Evolutionary conservation across 768 basidiomycete genomes (phyloP).

Genomic region (Coprinellus aureogranulatus): DNA sequence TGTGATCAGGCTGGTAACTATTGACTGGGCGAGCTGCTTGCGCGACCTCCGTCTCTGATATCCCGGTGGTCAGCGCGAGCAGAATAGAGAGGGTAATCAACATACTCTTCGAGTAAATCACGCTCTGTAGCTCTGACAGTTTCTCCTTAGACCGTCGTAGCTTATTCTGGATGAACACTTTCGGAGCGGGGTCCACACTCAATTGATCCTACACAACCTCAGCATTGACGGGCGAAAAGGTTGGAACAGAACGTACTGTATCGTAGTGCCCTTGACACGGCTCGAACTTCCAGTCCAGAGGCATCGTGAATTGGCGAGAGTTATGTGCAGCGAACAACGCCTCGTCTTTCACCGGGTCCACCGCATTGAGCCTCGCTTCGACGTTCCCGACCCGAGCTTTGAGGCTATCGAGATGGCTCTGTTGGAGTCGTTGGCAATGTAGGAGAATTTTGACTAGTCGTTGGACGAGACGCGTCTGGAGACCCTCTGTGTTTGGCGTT

Average conservation of each 20-base stretch:
- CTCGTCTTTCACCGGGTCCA: slow-evolving; percentile 64
- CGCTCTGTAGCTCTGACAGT: slow-evolving; percentile 57
- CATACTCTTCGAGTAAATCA: slow-evolving; percentile 64
- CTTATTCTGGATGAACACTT: slow-evolving; percentile 80
- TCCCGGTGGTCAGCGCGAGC: background rate
- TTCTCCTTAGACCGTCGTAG: slow-evolving; percentile 58
- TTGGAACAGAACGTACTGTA: slow-evolving; percentile 43
- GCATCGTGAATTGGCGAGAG: slow-evolving; percentile 58
- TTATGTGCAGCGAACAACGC: slow-evolving; percentile 72
- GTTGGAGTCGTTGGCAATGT: slow-evolving; percentile 59
- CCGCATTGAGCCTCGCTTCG: slow-evolving; percentile 45
- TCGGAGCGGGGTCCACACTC: slow-evolving; percentile 66
- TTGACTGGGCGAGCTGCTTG: slow-evolving; percentile 46
- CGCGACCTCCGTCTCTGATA: slow-evolving; percentile 43
- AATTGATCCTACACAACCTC: slow-evolving; percentile 47
- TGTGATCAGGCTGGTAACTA: slow-evolving; percentile 47
- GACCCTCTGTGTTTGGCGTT: slow-evolving; percentile 47
- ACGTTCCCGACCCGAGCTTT: slow-evolving; percentile 49
- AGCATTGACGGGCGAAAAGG: background rate
- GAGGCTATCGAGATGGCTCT: slow-evolving; percentile 55
- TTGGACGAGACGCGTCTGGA: slow-evolving; percentile 63
- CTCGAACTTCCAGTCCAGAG: slow-evolving; percentile 72
- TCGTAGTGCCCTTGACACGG: slow-evolving; percentile 75
- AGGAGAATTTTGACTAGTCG: slow-evolving; percentile 54
- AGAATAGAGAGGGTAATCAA: background rate